Conservation (phyloP, 495 filamentous ascomycete species). For the Aspergillus campestris region DNA sequence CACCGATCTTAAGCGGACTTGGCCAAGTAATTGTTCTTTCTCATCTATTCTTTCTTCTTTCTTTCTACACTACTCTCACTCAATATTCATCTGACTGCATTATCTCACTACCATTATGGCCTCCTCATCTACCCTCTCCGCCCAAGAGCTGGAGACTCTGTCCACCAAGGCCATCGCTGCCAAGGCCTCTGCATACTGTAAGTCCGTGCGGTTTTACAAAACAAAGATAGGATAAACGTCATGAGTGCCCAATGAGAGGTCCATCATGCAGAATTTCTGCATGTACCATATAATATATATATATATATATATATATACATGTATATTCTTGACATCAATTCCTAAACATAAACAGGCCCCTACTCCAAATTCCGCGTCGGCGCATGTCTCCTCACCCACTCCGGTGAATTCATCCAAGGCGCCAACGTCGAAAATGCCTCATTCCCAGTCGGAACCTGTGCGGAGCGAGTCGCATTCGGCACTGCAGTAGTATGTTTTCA, state of each 20-base stretch:
- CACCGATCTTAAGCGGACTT: no score
- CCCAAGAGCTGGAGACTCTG: constrained; percentile 53
- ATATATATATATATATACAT: no score
- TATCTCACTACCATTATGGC: constrained; percentile 8
- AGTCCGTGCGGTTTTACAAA: constrained; percentile 6
- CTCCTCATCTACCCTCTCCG: constrained; percentile 40
- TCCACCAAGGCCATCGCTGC: constrained; percentile 50
- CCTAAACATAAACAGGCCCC: constrained; percentile 45
- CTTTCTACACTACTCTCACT: not conserved
- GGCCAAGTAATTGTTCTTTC: no score
- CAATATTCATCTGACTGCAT: not conserved
- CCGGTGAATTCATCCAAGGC: constrained; percentile 56
- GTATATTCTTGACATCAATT: not conserved
- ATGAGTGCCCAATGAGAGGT: no score
- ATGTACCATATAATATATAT: no score
- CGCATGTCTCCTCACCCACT: constrained; percentile 60
- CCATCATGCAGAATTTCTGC: no score
- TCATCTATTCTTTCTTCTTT: not conserved
- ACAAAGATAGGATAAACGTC: not conserved
- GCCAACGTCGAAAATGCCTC: constrained; percentile 93
- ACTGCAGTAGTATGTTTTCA: constrained; percentile 56
- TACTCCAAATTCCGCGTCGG: constrained; percentile 94
- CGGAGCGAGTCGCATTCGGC: constrained; percentile 79
- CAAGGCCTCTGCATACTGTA: constrained; percentile 72
- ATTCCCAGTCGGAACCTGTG: constrained; percentile 88